Conservation (phyloP, 805 yeast genomes). For the Yarrowia sp. region DNA sequence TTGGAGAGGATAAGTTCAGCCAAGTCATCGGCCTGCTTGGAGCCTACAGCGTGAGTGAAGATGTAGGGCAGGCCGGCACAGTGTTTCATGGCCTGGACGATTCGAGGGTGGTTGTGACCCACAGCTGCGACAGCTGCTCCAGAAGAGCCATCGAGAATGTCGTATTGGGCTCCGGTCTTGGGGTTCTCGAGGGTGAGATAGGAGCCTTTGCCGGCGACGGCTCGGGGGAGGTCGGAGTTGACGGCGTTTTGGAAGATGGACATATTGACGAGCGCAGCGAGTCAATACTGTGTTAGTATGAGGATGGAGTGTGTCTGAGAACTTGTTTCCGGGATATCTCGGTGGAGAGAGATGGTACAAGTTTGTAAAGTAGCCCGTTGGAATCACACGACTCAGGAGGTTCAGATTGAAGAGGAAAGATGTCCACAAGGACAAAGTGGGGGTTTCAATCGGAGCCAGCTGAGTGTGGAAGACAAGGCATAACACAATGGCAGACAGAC, state of each 20-base stretch:
- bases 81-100: conserved; percentile 26
- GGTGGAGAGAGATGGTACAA: too few species aligned
- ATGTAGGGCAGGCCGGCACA: conserved; percentile 27
- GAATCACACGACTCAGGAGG: too few species aligned
- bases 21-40: conserved; percentile 28
- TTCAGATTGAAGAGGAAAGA: too few species aligned
- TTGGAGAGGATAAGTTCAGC: conserved; percentile 27
- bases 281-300: neutral
- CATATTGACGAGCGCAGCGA: neutral
- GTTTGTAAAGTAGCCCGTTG: too few species aligned
- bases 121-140: conserved; percentile 29
- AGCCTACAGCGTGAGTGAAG: conserved; percentile 28
- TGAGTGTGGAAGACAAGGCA: too few species aligned
- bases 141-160: conserved; percentile 28
- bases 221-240: conserved; percentile 23
- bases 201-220: conserved; percentile 27
- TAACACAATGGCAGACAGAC: too few species aligned
- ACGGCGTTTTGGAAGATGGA: conserved; percentile 26
- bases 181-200: conserved; percentile 29
- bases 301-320: too few species aligned
- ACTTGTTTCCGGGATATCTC: too few species aligned
- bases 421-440: too few species aligned
- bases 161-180: conserved; percentile 24
- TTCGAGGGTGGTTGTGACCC: conserved; percentile 28
- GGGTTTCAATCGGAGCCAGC: too few species aligned